Base-by-base conservation (phyloP, 2,329 filamentous ascomycete species). In the Corynespora cassiicola region DNA sequence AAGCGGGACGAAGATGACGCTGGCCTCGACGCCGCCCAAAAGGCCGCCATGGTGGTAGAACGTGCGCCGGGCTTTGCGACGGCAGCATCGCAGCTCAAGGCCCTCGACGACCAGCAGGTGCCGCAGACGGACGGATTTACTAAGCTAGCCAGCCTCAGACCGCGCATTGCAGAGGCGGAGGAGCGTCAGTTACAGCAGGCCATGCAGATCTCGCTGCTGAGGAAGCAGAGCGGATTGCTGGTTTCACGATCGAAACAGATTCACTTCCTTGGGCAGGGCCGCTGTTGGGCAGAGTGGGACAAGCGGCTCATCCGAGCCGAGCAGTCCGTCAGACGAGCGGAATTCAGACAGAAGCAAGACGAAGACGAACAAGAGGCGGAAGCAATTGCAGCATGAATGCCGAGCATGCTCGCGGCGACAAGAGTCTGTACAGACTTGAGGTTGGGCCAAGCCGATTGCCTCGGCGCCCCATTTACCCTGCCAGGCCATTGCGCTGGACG, bases 201-300 rank as follows among this genome's bases (percentile, higher is more conserved):
- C 24, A 74, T 75, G 31, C 81, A 86, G 64, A 79, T 88, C 46
- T 79, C 78, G 15, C 80, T 80, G 63, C 76, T 87, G 61, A 78
- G 82, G 62, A 78, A 70, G 46, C 78, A 77, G 50, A 91, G 79
- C 70, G 87, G 83, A 66, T 52, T 66, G 30, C 30, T 72, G 8
- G 65, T 74, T 38, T 65, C 68, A 65, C 66, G 47, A 22, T 95
- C 89, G 86, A 90, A 92, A 67, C 84, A 90, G 63, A 73, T 81
- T 16, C 81, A 83, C 3, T 75, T 94, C 27, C 72, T 95, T 31
- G 78, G 79, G 8, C 82, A 81, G 52, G 85, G 85, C 0, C 80
- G 83, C 52, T 79, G 80, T 41, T 85, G 90, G 72, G 86, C 85
- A 15, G 82, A 86, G 34, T 82, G 86, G 60, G 87, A 95, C 68